A percentile compares a stretch with the other conserved stretches of the same genome.
phyloP scores from a whole-genome alignment of 352 stramenopile species.

The Peronosclerospora sorghi region DNA sequence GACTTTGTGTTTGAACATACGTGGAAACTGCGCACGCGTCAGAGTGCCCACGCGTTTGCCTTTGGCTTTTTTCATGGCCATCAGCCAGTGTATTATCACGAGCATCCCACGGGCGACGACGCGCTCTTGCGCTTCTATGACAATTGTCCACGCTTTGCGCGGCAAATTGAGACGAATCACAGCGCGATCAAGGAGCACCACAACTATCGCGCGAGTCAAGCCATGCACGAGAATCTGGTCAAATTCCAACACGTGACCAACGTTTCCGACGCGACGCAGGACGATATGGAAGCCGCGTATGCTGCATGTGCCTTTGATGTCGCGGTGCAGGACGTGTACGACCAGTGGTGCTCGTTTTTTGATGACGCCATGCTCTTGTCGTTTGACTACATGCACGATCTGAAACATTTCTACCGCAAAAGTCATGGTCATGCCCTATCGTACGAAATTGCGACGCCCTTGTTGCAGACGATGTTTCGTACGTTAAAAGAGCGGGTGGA shows the following conservation, averaged over 20 bases:
- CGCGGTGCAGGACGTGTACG: conserved; percentile 26
- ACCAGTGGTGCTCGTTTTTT: conserved; percentile 65
- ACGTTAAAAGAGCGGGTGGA: conserved; percentile 38
- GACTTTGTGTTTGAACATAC: conserved; percentile 66
- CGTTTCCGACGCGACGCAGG: conserved; percentile 19
- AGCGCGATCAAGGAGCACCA: conserved; percentile 43
- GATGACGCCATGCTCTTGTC: conserved; percentile 50
- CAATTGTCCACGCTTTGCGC: conserved; percentile 62
- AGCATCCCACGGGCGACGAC: conserved; percentile 38
- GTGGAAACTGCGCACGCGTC: conserved; percentile 68
- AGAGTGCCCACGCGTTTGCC: conserved; percentile 67
- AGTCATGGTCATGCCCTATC: conserved; percentile 61
- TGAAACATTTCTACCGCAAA: conserved; percentile 83
- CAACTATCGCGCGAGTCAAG: conserved; percentile 33
- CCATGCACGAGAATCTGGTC: conserved; percentile 43
- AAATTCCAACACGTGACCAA: conserved; percentile 29
- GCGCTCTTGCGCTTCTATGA: conserved; percentile 71
- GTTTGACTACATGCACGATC: conserved; percentile 81
- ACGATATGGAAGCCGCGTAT: conserved; percentile 71
- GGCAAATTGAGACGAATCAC: conserved; percentile 47
- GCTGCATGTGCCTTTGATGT: conserved; percentile 75
- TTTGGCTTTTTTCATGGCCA: conserved; percentile 58
- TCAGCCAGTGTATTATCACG: conserved; percentile 48
- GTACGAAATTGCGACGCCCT: conserved; percentile 58
- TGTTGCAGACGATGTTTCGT: conserved; percentile 53